These are phyloP conservation scores for Chlorella sorokiniana DNA, from an alignment of 139 green algal species.

Conservation along the genomic window DNA sequence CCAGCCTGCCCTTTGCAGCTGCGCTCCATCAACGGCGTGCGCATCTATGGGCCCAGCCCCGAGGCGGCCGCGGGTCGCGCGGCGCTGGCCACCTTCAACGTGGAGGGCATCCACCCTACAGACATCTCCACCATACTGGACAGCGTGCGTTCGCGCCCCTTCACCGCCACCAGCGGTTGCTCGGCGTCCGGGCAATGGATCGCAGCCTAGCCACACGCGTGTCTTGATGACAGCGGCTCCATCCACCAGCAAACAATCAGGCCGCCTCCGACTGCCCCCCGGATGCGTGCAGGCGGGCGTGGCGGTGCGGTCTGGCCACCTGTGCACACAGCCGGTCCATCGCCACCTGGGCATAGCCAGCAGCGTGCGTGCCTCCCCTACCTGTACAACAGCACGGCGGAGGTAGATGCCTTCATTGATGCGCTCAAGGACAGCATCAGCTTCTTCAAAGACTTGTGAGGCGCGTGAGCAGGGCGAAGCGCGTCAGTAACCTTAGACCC, in stretches of 20 bases:
- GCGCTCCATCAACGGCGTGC: slow-evolving; percentile 65
- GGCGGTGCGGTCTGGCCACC: slow-evolving; percentile 92
- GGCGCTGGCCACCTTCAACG: slow-evolving; percentile 93
- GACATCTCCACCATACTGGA: slow-evolving; percentile 96
- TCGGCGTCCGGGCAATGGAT: neutral
- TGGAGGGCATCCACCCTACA: slow-evolving; percentile 93
- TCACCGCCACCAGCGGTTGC: too few relatives aligned
- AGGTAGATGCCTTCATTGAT: slow-evolving; percentile 92
- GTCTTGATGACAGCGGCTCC: too few relatives aligned
- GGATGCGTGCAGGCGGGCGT: slow-evolving; percentile 63
- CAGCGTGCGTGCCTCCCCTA: slow-evolving; percentile 88
- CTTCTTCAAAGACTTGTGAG: slow-evolving; percentile 76
- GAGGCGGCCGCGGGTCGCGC: slow-evolving; percentile 58
- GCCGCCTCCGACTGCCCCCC: too few relatives aligned
- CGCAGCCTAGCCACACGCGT: too few relatives aligned
- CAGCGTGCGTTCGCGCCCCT: neutral
- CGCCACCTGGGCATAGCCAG: slow-evolving; percentile 80
- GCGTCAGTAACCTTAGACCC: neutral
- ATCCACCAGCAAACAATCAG: too few relatives aligned
- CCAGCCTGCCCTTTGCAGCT: slow-evolving; percentile 47
- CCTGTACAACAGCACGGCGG: slow-evolving; percentile 93
- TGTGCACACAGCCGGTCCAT: slow-evolving; percentile 98
- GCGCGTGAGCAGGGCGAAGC: neutral
- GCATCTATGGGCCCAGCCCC: slow-evolving; percentile 88
- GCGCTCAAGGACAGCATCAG: slow-evolving; percentile 82